Base-by-base conservation (phyloP, 2,329 filamentous ascomycete genomes). In the Apiospora saccharicola region DNA sequence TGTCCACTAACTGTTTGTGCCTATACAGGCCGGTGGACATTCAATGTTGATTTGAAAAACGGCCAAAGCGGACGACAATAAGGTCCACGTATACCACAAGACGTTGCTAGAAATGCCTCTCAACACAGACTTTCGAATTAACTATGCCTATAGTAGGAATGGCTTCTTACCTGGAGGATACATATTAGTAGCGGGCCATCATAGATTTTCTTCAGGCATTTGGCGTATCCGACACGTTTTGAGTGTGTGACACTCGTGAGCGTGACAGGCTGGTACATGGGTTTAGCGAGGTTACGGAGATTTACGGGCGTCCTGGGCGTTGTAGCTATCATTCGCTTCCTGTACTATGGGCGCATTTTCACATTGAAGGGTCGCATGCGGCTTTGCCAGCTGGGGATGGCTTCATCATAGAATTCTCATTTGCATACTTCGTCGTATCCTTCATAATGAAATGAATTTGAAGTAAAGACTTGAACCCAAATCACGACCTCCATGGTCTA, bases 41-140 rank as follows among this genome's bases (percentile, higher is more conserved):
- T 81, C 68, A 80, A 79, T 51, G 76, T 81, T 70, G 79, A 81
- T 70, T 72, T 80, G 26, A 81, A 79, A 64, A 41, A 64, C 34
- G 57, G 53, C 6, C 53, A 37, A 34, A 10, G 19, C 37, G 53
- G 57, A 64, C 57, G 57, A 41, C 57, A 64, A 37, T 64, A 41
- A 30, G n/a, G 19, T n/a, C 30, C 3, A 0, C 12, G 19, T 19
- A 37, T 8, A 24, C 34, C 3, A 64, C n/a, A 41, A 41, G 19
- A 64, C 10, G 22, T 34, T 64, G 34, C 34, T 41, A 64, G 34
- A 64, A 41, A 37, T 13, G 34, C 34, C 57, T 64, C 10, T 1
- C 8, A 64, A n/a, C 10, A 12, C 34, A 41, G 30, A 16, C 16
- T 34, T 30, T 37, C 19, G 34, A n/a, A 64, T n/a, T 34, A 22